Base-by-base conservation (phyloP, 108 stramenopile genomes). In the Cylindrotheca fusiformis region DNA sequence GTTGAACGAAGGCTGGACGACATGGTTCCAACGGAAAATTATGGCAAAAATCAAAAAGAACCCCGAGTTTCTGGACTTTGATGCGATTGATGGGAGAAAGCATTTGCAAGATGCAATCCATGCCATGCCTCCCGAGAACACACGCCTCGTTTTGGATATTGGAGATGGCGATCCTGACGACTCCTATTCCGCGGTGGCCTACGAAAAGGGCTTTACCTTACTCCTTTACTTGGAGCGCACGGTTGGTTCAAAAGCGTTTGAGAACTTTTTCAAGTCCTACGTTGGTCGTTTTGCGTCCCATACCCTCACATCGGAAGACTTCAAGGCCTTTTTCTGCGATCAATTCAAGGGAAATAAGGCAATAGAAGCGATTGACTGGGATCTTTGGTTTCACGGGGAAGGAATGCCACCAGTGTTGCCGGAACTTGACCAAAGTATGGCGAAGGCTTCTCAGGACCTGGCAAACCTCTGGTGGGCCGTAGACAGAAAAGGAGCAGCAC, bases 1-100 rank as follows among this genome's bases (percentile, higher is more conserved):
- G 98, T 75, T 99, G 26, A 99, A 99, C 67, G 99, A 99, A 60
- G 99, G 99, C 21, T 98, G 95, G 94, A 99, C 99, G 5, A 87
- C 88, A 29, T 98, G 96, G 88, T 82, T 98, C 5, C 90, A 99
- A 77, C 79, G 99, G 5, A 97, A 97, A 65, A 96, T 99, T 64
- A 97, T 97, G 94, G 82, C 81, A 1, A 69, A 62, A 24, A 85
- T 93, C 31, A 61, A 83, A 48, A 78, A 84, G 4, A 56, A 83
- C 41, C 74, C 71, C 10, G 80, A 76, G 41, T 85, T 88, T 47
- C 78, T 95, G 51, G 89, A 89, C 44, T 91, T 97, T 69, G 90
- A 92, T 76, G 87, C 91, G 19, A 83, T 91, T 60, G 84, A 85
- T 53, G 86, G 88, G n/a, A 75, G 71, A 64, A 75, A 86, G 36